These are phyloP conservation scores for Calonectria multiphialidica DNA, from an alignment of 2,329 filamentous ascomycete genomes.

Conservation along the genomic window DNA sequence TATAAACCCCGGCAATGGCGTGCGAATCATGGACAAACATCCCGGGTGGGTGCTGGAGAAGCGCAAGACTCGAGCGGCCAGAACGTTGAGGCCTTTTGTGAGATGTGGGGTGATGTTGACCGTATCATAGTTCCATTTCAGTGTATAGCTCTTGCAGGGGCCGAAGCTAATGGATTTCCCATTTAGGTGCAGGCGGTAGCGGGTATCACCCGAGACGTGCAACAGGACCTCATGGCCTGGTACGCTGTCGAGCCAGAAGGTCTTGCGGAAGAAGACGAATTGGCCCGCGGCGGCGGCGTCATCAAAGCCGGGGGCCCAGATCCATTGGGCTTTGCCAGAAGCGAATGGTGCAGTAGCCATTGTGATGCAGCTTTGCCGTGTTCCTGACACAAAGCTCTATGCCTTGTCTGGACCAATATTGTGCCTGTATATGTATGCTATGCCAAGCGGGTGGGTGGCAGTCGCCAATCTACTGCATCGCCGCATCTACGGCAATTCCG, in stretches of 20 bases:
- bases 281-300: conserved; percentile 8
- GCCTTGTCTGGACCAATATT: background rate
- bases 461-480: background rate
- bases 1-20: conserved; percentile 7
- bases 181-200: conserved; percentile 21
- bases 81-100: conserved; percentile 10
- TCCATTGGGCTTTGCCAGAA: conserved; percentile 10
- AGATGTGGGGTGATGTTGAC: conserved; percentile 20
- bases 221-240: background rate
- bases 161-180: conserved; percentile 18
- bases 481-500: conserved; percentile 6
- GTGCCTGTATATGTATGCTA: conserved; percentile 3
- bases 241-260: conserved; percentile 1
- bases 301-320: conserved; percentile 19
- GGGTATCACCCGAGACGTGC: conserved; percentile 21
- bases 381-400: background rate
- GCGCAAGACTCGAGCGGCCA: conserved; percentile 14
- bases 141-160: conserved; percentile 19
- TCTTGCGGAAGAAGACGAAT: conserved; percentile 17
- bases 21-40: conserved; percentile 18
- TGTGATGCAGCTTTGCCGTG: background rate
- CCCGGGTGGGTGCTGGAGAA: conserved; percentile 18
- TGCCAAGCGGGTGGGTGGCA: background rate
- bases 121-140: conserved; percentile 21
- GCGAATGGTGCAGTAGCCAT: conserved; percentile 11